Conservation (phyloP, 805 yeast genomes). For the Blastobotrys terrestris region DNA sequence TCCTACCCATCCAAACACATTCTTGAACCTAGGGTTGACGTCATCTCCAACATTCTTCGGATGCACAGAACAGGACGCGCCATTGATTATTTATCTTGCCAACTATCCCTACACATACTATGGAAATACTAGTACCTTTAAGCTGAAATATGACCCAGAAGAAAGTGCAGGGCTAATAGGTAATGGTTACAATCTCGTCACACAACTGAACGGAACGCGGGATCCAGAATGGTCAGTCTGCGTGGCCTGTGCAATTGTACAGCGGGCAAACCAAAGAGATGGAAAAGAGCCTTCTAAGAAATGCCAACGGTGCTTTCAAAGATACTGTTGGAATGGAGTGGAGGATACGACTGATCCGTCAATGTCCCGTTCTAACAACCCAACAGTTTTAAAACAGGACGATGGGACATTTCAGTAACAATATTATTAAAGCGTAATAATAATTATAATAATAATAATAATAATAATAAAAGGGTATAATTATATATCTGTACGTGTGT, state of each 20-base stretch:
- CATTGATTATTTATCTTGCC: slow-evolving; percentile 69
- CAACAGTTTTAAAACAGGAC: slow-evolving; percentile 4
- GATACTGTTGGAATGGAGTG: slow-evolving; percentile 69
- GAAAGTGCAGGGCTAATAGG: slow-evolving; percentile 56
- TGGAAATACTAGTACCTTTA: slow-evolving; percentile 69
- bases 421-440: not conserved
- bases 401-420: not conserved
- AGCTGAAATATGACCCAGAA: slow-evolving; percentile 52
- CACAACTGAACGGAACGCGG: slow-evolving; percentile 59
- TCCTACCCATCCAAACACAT: not conserved
- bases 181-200: slow-evolving; percentile 72
- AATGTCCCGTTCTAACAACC: slow-evolving; percentile 12
- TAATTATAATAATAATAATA: not conserved
- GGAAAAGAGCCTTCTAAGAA: slow-evolving; percentile 56
- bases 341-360: slow-evolving; percentile 1
- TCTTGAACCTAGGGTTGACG: slow-evolving; percentile 14
- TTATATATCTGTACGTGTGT: not conserved
- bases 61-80: slow-evolving; percentile 50
- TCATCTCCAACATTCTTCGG: slow-evolving; percentile 75
- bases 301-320: slow-evolving; percentile 65
- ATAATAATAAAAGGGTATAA: not conserved
- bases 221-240: slow-evolving; percentile 56
- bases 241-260: slow-evolving; percentile 78
- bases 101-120: slow-evolving; percentile 59
- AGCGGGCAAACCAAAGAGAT: slow-evolving; percentile 71